Conservation (phyloP, 768 basidiomycete genomes). For the Gyrodon lividus region DNA sequence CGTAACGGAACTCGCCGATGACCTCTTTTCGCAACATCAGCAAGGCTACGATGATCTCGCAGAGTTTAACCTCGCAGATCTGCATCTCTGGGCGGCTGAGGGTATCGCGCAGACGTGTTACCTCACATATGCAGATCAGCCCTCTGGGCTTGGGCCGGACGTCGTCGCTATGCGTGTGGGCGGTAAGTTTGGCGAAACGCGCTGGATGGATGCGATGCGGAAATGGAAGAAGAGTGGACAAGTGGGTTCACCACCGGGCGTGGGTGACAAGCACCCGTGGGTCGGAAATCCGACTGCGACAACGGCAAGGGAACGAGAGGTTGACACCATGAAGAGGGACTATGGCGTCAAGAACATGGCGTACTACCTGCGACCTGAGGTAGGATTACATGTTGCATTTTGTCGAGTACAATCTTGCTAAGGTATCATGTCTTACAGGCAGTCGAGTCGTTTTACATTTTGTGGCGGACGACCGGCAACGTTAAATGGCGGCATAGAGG, state of each 20-base stretch:
- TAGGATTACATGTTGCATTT: conserved; percentile 26
- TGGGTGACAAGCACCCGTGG: conserved; percentile 38
- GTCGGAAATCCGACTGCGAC: conserved; percentile 21
- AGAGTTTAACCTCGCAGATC: conserved; percentile 52
- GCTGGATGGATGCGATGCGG: conserved; percentile 37
- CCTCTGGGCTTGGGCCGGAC: conserved; percentile 70
- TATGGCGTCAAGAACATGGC: conserved; percentile 45
- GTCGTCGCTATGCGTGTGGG: conserved; percentile 36
- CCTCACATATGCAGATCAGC: conserved; percentile 68
- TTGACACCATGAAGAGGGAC: conserved; percentile 42
- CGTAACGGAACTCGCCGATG: conserved; percentile 34
- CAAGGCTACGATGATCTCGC: conserved; percentile 40
- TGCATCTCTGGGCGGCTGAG: conserved; percentile 75
- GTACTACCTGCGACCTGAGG: conserved; percentile 74
- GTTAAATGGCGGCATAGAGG: conserved; percentile 67
- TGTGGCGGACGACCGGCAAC: conserved; percentile 72
- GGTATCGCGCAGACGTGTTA: conserved; percentile 74
- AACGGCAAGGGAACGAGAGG: conserved; percentile 18
- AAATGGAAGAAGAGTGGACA: conserved; percentile 48
- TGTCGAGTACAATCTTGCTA: neutral
- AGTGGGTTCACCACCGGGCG: conserved; percentile 51
- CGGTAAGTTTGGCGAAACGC: conserved; percentile 21
- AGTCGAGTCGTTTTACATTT: conserved; percentile 66
- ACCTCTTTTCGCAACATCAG: conserved; percentile 20
- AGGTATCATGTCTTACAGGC: conserved; percentile 43